A percentile compares a stretch with the other conserved stretches of the same genome.
Evolutionary conservation across 345 rosid species (phyloP).

Genomic region (Salix caprea): DNA sequence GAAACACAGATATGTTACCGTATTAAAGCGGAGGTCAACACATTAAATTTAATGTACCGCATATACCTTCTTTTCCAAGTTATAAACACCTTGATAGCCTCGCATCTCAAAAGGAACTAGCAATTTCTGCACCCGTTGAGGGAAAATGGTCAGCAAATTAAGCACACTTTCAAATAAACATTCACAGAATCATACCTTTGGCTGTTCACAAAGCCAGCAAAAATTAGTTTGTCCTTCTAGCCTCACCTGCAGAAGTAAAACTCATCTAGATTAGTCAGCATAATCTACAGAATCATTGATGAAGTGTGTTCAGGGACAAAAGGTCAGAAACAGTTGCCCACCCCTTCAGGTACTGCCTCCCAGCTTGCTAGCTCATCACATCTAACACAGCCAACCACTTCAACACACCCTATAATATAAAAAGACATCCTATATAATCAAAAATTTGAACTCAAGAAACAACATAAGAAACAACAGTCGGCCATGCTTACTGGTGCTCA

Average conservation of each 20-base stretch:
- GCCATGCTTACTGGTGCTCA: background rate
- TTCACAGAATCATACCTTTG: constrained; percentile 53
- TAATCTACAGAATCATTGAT: background rate
- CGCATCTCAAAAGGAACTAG: constrained; percentile 94
- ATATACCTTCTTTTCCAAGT: constrained; percentile 86
- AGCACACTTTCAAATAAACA: background rate
- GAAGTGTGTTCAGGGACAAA: background rate
- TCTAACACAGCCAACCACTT: constrained; percentile 34
- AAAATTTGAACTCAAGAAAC: background rate
- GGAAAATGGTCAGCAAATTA: background rate
- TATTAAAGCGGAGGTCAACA: background rate
- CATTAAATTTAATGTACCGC: background rate
- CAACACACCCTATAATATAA: constrained; percentile 26
- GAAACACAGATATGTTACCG: background rate
- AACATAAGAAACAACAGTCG: background rate
- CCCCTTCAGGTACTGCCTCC: constrained; percentile 36
- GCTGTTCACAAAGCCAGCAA: constrained; percentile 93
- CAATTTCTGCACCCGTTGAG: constrained; percentile 44
- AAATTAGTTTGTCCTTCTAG: constrained; percentile 80
- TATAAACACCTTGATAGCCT: constrained; percentile 78
- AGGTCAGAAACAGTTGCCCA: background rate
- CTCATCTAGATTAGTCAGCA: background rate
- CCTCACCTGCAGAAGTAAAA: constrained; percentile 53
- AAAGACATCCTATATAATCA: background rate
- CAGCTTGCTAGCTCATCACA: constrained; percentile 33